These are phyloP conservation scores for Sparassis latifolia DNA, from an alignment of 1,284 basidiomycete genomes.

Conservation along the genomic window DNA sequence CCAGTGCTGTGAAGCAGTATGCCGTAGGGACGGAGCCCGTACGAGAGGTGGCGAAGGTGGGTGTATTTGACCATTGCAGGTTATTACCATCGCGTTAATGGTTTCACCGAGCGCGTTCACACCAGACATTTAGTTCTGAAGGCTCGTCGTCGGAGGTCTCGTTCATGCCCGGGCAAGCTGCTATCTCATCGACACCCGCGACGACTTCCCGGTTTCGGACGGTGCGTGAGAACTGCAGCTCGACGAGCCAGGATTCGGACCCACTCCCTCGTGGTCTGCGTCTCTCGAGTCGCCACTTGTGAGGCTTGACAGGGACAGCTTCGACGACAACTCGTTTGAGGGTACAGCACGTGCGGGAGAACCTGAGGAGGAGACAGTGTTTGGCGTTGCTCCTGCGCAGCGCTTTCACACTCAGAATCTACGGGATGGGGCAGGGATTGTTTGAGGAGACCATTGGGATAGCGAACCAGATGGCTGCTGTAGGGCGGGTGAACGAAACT, in stretches of 20 bases:
- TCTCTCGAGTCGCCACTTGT: constrained; percentile 75
- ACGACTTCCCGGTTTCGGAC: constrained; percentile 30
- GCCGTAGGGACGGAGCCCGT: constrained; percentile 83
- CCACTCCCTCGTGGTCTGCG: constrained; percentile 53
- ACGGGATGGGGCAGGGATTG: constrained; percentile 48
- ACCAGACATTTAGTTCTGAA: constrained; percentile 25
- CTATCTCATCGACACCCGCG: constrained; percentile 73
- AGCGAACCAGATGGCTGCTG: constrained; percentile 29
- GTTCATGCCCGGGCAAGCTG: constrained; percentile 60
- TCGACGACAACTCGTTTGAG: constrained; percentile 42
- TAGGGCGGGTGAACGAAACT: constrained; percentile 49
- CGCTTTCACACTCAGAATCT: constrained; percentile 27
- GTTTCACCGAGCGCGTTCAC: constrained; percentile 7
- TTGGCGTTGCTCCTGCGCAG: constrained; percentile 54
- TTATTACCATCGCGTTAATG: no score
- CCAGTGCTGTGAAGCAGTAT: constrained; percentile 78
- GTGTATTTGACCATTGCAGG: constrained; percentile 12
- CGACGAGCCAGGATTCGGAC: constrained; percentile 34
- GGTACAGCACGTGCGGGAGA: constrained; percentile 23
- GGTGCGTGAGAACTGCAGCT: constrained; percentile 32
- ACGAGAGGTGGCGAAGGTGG: constrained; percentile 80
- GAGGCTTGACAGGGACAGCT: constrained; percentile 60
- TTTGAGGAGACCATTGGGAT: constrained; percentile 53
- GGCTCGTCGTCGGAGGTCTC: constrained; percentile 52
- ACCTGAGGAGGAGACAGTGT: constrained; percentile 58